A percentile compares a stretch with the other conserved stretches of the same genome.
These are phyloP conservation scores for Hippophae rhamnoides DNA, from an alignment of 306 rosid species.

Conservation along the genomic window DNA sequence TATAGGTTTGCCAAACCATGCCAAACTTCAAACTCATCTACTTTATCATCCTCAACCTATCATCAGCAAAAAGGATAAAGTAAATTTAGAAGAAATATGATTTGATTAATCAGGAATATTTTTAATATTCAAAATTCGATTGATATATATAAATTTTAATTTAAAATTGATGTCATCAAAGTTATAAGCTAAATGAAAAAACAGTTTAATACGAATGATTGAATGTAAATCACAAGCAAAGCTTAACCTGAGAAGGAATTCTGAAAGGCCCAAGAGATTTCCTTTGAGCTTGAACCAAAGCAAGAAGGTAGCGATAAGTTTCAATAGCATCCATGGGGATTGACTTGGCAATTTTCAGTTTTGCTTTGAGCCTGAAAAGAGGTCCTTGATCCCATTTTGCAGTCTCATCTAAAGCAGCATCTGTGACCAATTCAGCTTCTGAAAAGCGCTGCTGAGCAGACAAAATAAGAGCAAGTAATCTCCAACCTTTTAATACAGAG, in stretches of 20 bases:
- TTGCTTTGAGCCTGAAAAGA: conserved; percentile 74
- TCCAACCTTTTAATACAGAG: conserved; percentile 60
- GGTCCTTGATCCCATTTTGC: conserved; percentile 59
- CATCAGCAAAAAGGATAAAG: conserved; percentile 17
- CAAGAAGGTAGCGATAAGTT: conserved; percentile 72
- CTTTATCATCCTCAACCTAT: conserved; percentile 19
- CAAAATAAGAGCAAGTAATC: conserved; percentile 57
- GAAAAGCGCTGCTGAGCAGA: conserved; percentile 70
- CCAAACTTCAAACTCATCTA: conserved; percentile 64
- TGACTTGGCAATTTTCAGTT: conserved; percentile 66
- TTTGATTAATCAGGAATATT: too few relatives aligned
- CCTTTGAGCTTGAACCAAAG: conserved; percentile 57
- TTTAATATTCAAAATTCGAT: too few relatives aligned
- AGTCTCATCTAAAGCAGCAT: conserved; percentile 74
- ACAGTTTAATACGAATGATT: too few relatives aligned
- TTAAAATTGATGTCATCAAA: too few relatives aligned
- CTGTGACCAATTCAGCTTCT: conserved; percentile 71
- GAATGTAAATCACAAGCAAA: too few relatives aligned
- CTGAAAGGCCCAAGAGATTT: conserved; percentile 25
- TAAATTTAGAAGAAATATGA: background rate
- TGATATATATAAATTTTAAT: too few relatives aligned
- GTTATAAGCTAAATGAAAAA: too few relatives aligned
- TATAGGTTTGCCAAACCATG: conserved; percentile 70
- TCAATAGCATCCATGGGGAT: conserved; percentile 89
- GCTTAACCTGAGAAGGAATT: too few relatives aligned